A percentile compares a stretch with the other conserved stretches of the same genome.
These are phyloP conservation scores for Ephemerocybe angulata DNA, from an alignment of 768 basidiomycete species.

Conservation along the genomic window DNA sequence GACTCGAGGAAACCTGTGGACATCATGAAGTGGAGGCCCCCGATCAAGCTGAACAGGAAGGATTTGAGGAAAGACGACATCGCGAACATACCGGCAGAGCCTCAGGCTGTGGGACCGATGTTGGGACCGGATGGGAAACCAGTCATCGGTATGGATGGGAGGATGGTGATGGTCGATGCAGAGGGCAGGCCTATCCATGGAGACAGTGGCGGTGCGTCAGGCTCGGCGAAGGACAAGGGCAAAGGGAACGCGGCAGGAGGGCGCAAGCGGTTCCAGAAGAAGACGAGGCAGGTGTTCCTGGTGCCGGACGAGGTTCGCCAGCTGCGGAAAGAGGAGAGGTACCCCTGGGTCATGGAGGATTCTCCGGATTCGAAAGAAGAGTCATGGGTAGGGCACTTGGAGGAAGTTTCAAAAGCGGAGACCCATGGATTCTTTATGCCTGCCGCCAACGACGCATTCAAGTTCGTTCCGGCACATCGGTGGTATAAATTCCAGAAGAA, in stretches of 20 bases:
- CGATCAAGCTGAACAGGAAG: conserved; percentile 87
- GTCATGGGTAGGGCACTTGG: conserved; percentile 78
- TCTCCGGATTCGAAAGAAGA: conserved; percentile 54
- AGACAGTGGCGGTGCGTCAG: conserved; percentile 3
- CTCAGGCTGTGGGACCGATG: conserved; percentile 67
- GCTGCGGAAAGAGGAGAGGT: conserved; percentile 79
- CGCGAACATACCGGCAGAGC: conserved; percentile 30
- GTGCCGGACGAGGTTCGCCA: conserved; percentile 76
- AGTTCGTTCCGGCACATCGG: conserved; percentile 81
- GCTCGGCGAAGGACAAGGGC: conserved; percentile 26
- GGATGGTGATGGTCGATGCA: conserved; percentile 76
- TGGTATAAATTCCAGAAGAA: conserved; percentile 95
- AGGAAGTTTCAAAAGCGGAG: conserved; percentile 67
- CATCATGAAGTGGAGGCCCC: conserved; percentile 61
- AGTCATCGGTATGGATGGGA: conserved; percentile 73
- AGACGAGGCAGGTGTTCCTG: conserved; percentile 79
- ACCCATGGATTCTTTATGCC: conserved; percentile 85
- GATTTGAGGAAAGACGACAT: conserved; percentile 57
- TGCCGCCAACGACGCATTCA: conserved; percentile 75
- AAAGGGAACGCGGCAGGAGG: conserved; percentile 47
- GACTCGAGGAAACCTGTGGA: conserved; percentile 72
- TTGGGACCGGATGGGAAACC: conserved; percentile 81
- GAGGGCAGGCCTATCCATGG: conserved; percentile 68
- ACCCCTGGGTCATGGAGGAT: conserved; percentile 93
- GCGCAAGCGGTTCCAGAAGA: conserved; percentile 78